Evolutionary conservation across 2,329 filamentous ascomycete genomes (phyloP).

Genomic region (Trichoderma hamatum): DNA sequence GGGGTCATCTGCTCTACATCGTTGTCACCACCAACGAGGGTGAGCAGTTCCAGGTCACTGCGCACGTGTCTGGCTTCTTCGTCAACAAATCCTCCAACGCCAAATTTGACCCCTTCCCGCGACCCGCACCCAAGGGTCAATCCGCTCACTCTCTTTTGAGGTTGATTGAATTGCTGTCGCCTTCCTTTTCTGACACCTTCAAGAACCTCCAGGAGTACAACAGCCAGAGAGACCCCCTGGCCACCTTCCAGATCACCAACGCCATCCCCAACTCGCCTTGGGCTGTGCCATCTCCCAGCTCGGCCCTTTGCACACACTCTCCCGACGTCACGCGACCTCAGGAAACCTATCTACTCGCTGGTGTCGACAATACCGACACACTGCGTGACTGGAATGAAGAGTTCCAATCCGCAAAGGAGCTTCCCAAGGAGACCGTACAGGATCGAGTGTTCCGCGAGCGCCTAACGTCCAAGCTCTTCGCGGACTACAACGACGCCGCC

Average conservation of each 20-base stretch:
- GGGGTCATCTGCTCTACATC: slow-evolving; percentile 90
- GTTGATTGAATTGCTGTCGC: slow-evolving; percentile 76
- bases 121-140: slow-evolving; percentile 74
- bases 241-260: slow-evolving; percentile 95
- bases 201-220: slow-evolving; percentile 80
- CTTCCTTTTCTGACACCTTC: slow-evolving; percentile 79
- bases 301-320: slow-evolving; percentile 69
- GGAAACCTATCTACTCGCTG: slow-evolving; percentile 87
- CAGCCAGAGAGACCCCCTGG: slow-evolving; percentile 81
- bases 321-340: slow-evolving; percentile 87
- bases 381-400: slow-evolving; percentile 99
- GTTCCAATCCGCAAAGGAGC: slow-evolving; percentile 93
- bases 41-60: slow-evolving; percentile 91
- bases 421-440: slow-evolving; percentile 91
- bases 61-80: slow-evolving; percentile 92
- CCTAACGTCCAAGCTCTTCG: slow-evolving; percentile 91
- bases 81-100: slow-evolving; percentile 94
- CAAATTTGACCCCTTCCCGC: slow-evolving; percentile 91
- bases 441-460: slow-evolving; percentile 95
- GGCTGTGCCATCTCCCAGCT: slow-evolving; percentile 74
- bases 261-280: slow-evolving; percentile 90
- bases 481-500: slow-evolving; percentile 96
- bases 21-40: slow-evolving; percentile 89
- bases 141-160: slow-evolving; percentile 84
- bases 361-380: slow-evolving; percentile 91